These are phyloP conservation scores for Obba rivulosa DNA, from an alignment of 768 basidiomycete genomes.

Conservation along the genomic window DNA sequence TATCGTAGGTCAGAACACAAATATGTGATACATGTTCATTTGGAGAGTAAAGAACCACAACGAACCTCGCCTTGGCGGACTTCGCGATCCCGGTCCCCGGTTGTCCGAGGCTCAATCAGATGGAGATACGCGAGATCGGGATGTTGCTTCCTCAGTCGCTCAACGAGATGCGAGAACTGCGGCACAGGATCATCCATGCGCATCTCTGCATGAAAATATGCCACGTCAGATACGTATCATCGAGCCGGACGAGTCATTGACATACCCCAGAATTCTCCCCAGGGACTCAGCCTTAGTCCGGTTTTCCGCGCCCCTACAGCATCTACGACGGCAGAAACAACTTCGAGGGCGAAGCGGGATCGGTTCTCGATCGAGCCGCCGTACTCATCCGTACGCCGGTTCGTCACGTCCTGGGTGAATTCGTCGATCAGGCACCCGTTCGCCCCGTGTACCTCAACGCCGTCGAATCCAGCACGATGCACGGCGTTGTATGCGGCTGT, in stretches of 20 bases:
- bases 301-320: slow-evolving; percentile 35
- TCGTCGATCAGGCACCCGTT: slow-evolving; percentile 29
- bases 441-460: slow-evolving; percentile 29
- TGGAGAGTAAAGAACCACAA: too few relatives aligned
- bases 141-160: slow-evolving; percentile 28
- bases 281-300: slow-evolving; percentile 34
- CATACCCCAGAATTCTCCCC: slow-evolving; percentile 21
- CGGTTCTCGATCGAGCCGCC: slow-evolving; percentile 41
- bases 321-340: slow-evolving; percentile 28
- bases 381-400: slow-evolving; percentile 39
- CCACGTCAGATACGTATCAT: neutral
- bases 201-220: slow-evolving; percentile 28
- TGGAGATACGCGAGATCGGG: slow-evolving; percentile 38
- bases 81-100: slow-evolving; percentile 3
- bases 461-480: slow-evolving; percentile 38
- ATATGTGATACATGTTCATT: too few relatives aligned
- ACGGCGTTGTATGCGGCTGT: slow-evolving; percentile 21
- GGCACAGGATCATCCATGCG: slow-evolving; percentile 45
- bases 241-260: slow-evolving; percentile 14
- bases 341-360: slow-evolving; percentile 33
- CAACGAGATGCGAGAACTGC: slow-evolving; percentile 43
- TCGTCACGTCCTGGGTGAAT: slow-evolving; percentile 29
- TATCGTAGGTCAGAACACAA: too few relatives aligned
- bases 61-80: slow-evolving; percentile 3
- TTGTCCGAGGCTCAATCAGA: slow-evolving; percentile 21